Percentiles rank a stretch among this genome's conserved stretches.
phyloP scores from a whole-genome alignment of 257 asterid genomes.

The Solanum megistacrolobum region DNA sequence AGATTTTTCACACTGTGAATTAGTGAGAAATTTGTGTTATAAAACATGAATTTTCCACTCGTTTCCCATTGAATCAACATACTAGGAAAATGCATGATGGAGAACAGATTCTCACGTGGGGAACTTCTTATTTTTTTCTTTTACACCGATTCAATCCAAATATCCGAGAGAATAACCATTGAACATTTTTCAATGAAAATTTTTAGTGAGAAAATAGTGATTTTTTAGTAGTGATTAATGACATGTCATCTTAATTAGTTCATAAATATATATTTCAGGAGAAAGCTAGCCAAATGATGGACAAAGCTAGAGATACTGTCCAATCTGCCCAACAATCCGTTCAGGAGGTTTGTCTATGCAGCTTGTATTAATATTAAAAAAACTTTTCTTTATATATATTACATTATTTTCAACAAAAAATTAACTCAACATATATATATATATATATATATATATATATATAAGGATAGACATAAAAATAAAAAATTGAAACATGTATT shows the following conservation, averaged over 20 bases:
- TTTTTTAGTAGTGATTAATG: background rate
- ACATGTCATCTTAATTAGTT: background rate
- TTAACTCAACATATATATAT: background rate
- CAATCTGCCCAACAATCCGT: constrained; percentile 31
- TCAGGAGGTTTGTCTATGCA: constrained; percentile 14
- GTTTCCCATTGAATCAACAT: background rate
- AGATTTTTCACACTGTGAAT: too few species aligned
- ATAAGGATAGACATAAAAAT: too few species aligned
- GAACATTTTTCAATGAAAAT: background rate
- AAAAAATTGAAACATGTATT: too few species aligned
- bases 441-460: too few species aligned
- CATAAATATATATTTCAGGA: constrained; percentile 17
- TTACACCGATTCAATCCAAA: background rate
- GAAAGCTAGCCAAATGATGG: constrained; percentile 25
- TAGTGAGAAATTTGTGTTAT: too few species aligned
- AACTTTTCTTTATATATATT: background rate
- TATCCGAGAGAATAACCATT: background rate
- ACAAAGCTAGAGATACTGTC: constrained; percentile 22
- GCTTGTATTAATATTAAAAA: background rate
- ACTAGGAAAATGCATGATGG: background rate
- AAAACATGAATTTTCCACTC: too few species aligned
- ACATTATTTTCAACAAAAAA: background rate
- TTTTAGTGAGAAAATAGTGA: background rate
- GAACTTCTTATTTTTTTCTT: background rate
- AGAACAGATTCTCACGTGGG: background rate